Conservation (phyloP, 176 grass and related monocot genomes). For the Carex cristatella region DNA sequence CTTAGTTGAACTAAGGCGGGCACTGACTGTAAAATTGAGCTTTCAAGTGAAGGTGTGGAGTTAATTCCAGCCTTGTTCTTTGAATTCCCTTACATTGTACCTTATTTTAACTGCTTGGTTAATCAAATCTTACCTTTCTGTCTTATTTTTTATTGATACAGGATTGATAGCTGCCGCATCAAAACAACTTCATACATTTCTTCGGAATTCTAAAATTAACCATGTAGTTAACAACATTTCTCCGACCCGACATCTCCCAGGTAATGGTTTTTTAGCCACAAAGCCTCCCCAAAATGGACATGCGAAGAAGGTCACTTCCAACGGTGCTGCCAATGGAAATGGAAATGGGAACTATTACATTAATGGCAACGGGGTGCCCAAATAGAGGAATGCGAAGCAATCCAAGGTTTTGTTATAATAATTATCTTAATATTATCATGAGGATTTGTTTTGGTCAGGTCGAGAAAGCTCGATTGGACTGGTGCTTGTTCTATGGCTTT, state of each 20-base stretch:
- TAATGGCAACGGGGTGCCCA: conserved; percentile 82
- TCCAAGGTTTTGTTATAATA: conserved; percentile 23
- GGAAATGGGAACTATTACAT: conserved; percentile 48
- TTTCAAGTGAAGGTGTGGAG: not conserved
- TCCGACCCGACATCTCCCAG: conserved; percentile 7
- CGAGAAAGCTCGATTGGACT: conserved; percentile 39
- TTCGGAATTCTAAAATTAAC: conserved; percentile 25
- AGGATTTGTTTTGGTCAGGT: conserved; percentile 33
- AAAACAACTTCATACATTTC: conserved; percentile 46
- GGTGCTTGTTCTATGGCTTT: conserved; percentile 52
- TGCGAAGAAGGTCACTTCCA: conserved; percentile 34
- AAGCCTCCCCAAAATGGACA: conserved; percentile 57
- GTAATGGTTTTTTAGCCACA: conserved; percentile 33
- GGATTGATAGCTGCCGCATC: conserved; percentile 77
- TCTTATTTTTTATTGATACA: conserved; percentile 30
- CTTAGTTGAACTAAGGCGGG: not conserved
- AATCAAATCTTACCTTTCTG: not conserved
- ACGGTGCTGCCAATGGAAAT: conserved; percentile 33
- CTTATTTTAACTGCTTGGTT: not conserved
- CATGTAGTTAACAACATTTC: not conserved
- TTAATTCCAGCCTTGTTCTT: not conserved
- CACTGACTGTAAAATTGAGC: not conserved
- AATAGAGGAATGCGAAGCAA: conserved; percentile 20
- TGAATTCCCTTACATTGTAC: not conserved
- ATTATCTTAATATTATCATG: conserved; percentile 37